Evolutionary conservation across 352 stramenopile genomes (phyloP), one percentile per base, ranked within the genome.

Genomic region (Aphanomyces stellatus): DNA sequence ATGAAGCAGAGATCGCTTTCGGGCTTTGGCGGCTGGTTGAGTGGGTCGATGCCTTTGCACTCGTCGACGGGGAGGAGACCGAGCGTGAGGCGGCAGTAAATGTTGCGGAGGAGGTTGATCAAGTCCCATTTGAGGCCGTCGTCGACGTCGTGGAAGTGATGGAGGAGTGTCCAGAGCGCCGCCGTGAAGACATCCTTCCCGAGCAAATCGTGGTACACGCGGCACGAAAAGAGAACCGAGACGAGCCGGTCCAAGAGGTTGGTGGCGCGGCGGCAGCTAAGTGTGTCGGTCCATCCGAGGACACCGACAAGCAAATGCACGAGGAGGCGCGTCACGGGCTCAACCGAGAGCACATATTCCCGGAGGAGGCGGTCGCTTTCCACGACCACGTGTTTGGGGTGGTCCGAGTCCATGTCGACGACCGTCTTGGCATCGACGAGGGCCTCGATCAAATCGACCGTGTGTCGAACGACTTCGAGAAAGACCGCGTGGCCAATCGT

Each of bases 51-150:
- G 7, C 83, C 81, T 69, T 88, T 90, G 70, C 82, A 89, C 71
- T 92, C 83, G 42, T 92, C 81, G 7, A 92, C 83, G 7, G 83
- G 83, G 1, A 69, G 62, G 2, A 92, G 70, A 0, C 83, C 83
- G 2, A 92, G 71, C 3, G 78, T 81, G 1, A 89, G 62, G 11
- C 83, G 76, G 53, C 80, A 92, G 72, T 90, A 92, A 59, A 90
- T 87, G 72, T 92, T 92, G 34, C 83, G 81, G 10, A 78, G 73
- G n/a, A 92, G 71, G 62, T 92, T 92, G 65, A 92, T 88, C 15
- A 92, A 76, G 65, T 92, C 83, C 83, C 83, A 92, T 57, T 90
- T 92, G 15, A 92, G 73, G 10, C 77, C 77, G 55, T 92, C 83
- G 70, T 92, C 83, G 69, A 90, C 89, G 35, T 88, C 81, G 56